Conservation (phyloP, 148 eudicot species). For the Heliamphora exappendiculata region DNA sequence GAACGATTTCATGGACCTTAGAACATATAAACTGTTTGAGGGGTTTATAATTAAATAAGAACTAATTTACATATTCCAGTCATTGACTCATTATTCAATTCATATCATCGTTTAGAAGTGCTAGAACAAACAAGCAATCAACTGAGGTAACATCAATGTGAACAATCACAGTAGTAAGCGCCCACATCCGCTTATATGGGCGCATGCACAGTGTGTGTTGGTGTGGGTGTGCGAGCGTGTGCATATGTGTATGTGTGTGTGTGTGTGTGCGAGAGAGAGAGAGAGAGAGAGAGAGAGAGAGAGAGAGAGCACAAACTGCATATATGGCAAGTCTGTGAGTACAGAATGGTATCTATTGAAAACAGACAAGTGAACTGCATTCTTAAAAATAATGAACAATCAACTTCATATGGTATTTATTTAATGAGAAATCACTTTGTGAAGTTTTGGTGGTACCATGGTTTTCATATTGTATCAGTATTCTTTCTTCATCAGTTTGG, state of each 20-base stretch:
- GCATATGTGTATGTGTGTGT: background rate
- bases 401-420: background rate
- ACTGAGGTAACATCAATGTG: background rate
- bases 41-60: background rate
- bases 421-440: background rate
- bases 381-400: background rate
- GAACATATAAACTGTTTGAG: background rate
- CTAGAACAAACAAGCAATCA: background rate
- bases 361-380: background rate
- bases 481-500: background rate
- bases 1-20: background rate
- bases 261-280: background rate
- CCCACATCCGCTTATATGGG: background rate
- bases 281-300: conserved; percentile 1
- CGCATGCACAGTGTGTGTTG: no score
- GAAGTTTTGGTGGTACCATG: background rate
- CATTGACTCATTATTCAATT: background rate
- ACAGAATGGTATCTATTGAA: background rate
- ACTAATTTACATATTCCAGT: background rate
- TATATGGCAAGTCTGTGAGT: background rate
- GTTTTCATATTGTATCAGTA: background rate
- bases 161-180: background rate
- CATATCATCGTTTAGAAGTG: background rate
- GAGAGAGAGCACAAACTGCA: no score
- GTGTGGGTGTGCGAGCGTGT: no score